Evolutionary conservation across 495 filamentous ascomycete genomes (phyloP), one percentile per base, ranked within the genome.

Genomic region (Chaetomium cochliodes): DNA sequence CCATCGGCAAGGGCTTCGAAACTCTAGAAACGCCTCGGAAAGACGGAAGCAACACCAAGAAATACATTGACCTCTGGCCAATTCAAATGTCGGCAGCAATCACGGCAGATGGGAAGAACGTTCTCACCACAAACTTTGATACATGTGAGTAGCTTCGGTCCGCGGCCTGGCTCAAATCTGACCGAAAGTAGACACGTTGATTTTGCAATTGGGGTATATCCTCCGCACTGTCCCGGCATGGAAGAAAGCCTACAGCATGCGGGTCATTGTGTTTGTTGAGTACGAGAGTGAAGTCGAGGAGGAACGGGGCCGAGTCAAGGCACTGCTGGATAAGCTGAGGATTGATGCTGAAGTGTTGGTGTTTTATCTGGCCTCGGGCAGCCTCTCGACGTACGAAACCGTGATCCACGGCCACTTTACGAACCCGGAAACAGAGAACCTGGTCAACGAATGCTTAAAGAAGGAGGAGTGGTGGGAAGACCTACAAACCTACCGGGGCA

Each of bases 61-160:
- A 87, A 68, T 93, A 86, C 66, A 93, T 96, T 59, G 92, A 96
- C 67, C 78, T 96, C 12, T 96, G 91, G 91, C 91, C 91, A 0
- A 93, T 96, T 64, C 91, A 87, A 62, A 87, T 87, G 84, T 91
- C 90, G 13, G 91, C 92, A 37, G 90, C 92, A 64, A 84, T 94
- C 51, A 78, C 80, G 2, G 81, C 87, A 13, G 86, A 85, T 15
- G 77, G 76, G 15, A 85, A 88, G 65, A 92, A 87, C 69, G 83
- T 93, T 20, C 71, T 91, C 52, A 96, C 92, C 3, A 94, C 92
- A 0, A 96, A 96, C 67, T 96, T 96, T 74, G 92, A 96, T 70
- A 96, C 91, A 11, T 96, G 81, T 82, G 60, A 76, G 81, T 72
- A 2, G 9, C 25, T 13, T 15, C 8, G 6, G 20, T 1, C 30